A percentile compares a stretch with the other conserved stretches of the same genome.
phyloP scores from a whole-genome alignment of 2,329 filamentous ascomycete species.

The Penicillium sp. region DNA sequence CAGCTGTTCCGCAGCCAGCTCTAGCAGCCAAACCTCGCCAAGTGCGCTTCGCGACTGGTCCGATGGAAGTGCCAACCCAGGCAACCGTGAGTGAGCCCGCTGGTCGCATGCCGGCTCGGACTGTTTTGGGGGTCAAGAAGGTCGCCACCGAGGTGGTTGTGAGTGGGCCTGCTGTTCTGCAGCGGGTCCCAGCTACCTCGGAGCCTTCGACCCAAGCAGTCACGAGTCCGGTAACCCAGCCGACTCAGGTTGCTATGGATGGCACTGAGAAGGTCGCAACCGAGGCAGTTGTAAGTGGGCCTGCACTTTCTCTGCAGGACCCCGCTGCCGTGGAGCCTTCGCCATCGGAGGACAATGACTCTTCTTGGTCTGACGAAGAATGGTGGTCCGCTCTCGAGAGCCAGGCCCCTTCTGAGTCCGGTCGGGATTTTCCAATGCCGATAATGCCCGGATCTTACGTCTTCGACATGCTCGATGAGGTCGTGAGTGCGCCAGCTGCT shows the following conservation, averaged over 20 bases:
- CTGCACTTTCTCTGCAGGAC: too few relatives aligned
- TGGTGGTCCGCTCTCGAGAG: too few relatives aligned
- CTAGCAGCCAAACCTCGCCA: neutral
- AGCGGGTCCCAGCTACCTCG: neutral
- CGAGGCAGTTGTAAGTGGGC: neutral
- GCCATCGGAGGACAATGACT: too few relatives aligned
- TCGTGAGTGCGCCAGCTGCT: conserved; percentile 2
- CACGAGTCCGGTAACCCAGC: neutral
- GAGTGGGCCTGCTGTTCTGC: neutral
- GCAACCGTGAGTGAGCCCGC: neutral
- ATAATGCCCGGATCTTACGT: too few relatives aligned
- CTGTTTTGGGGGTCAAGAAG: neutral
- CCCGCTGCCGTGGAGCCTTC: too few relatives aligned
- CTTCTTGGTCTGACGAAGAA: neutral
- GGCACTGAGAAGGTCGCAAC: neutral
- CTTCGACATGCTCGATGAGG: neutral
- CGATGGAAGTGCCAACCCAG: neutral
- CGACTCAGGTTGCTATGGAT: neutral
- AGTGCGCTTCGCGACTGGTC: neutral
- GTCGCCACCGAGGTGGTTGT: neutral
- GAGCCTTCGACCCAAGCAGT: neutral
- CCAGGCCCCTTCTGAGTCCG: too few relatives aligned
- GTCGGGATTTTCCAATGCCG: too few relatives aligned
- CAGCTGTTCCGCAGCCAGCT: neutral
- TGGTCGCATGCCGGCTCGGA: neutral